Percentiles rank a stretch among this genome's conserved stretches.
These are phyloP conservation scores for Phytophthora quininea DNA, from an alignment of 352 stramenopile genomes.

Conservation along the genomic window DNA sequence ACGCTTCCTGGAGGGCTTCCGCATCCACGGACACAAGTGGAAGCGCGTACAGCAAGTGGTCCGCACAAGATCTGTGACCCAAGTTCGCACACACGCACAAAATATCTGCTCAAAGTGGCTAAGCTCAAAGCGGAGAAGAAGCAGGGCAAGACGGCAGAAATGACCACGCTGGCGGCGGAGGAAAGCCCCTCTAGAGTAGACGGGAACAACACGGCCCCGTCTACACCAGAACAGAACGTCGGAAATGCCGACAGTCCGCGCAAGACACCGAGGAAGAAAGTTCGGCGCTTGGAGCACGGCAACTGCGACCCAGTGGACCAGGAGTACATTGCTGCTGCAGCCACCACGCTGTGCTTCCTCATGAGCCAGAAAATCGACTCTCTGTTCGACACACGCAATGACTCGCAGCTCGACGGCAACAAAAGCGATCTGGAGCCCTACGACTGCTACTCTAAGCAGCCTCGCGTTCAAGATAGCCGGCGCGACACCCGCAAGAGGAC, in stretches of 20 bases:
- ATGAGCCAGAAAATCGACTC: constrained; percentile 89
- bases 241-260: constrained; percentile 26
- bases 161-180: constrained; percentile 27
- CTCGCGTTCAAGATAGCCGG: constrained; percentile 11
- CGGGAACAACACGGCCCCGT: constrained; percentile 36
- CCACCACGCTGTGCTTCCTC: constrained; percentile 81
- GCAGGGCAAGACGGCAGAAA: constrained; percentile 39
- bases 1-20: constrained; percentile 85
- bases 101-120: constrained; percentile 90
- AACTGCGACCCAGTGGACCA: constrained; percentile 66
- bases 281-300: constrained; percentile 46
- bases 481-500: constrained; percentile 64
- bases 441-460: constrained; percentile 63
- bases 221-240: constrained; percentile 40
- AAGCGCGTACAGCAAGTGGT: constrained; percentile 91
- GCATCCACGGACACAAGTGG: constrained; percentile 90
- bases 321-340: constrained; percentile 80
- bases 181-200: constrained; percentile 14
- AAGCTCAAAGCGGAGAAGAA: constrained; percentile 89
- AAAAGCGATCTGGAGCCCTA: constrained; percentile 72
- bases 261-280: constrained; percentile 63
- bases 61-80: constrained; percentile 85
- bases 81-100: constrained; percentile 90
- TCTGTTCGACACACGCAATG: constrained; percentile 64
- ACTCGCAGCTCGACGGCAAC: constrained; percentile 36